A percentile compares a stretch with the other conserved stretches of the same genome.
phyloP scores from a whole-genome alignment of 306 rosid genomes.

The Cicer judaicum region DNA sequence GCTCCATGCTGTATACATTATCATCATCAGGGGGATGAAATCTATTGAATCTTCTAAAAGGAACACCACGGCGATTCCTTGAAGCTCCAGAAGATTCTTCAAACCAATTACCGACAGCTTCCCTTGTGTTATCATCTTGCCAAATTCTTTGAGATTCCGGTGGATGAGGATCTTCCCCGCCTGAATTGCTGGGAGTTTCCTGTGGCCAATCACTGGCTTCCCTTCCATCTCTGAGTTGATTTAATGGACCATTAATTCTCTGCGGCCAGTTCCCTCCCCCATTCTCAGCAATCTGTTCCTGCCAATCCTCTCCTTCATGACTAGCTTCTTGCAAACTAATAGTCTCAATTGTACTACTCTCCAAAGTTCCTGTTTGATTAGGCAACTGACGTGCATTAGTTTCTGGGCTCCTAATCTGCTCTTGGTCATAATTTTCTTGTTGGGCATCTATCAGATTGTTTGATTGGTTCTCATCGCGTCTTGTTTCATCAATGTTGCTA shows the following conservation, averaged over 20 bases:
- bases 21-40: constrained; percentile 99
- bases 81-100: constrained; percentile 80
- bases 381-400: constrained; percentile 57
- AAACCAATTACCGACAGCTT: constrained; percentile 75
- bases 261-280: constrained; percentile 75
- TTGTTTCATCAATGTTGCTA: constrained; percentile 63
- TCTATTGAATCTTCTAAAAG: constrained; percentile 78
- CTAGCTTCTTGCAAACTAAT: constrained; percentile 73
- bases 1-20: constrained; percentile 98
- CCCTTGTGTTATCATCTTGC: constrained; percentile 73
- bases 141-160: constrained; percentile 70
- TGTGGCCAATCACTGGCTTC: constrained; percentile 70
- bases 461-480: constrained; percentile 62
- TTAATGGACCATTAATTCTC: constrained; percentile 61
- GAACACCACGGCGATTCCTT: constrained; percentile 78
- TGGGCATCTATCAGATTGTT: constrained; percentile 58
- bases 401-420: constrained; percentile 63
- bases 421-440: constrained; percentile 63
- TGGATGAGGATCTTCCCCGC: constrained; percentile 65
- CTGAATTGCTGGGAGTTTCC: constrained; percentile 60
- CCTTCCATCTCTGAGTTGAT: constrained; percentile 70
- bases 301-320: constrained; percentile 69
- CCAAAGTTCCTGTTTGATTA: constrained; percentile 60
- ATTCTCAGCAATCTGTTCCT: constrained; percentile 66
- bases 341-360: constrained; percentile 59